Conservation (phyloP, 306 rosid species). For the Trichosanthes truncata region DNA sequence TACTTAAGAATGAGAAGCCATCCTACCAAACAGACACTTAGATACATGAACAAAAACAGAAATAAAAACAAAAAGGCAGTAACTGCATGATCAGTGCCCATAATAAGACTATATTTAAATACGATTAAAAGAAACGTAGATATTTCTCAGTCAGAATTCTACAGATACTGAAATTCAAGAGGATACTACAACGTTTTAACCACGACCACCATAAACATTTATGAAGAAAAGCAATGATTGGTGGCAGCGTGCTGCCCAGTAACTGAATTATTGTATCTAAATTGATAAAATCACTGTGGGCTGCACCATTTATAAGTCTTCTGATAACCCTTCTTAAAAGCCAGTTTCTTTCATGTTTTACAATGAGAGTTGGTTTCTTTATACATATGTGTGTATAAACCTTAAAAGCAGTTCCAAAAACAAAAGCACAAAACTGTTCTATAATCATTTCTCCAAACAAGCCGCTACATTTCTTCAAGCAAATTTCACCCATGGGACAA, state of each 20-base stretch:
- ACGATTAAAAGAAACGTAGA: neutral
- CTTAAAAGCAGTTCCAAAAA: neutral
- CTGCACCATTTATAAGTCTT: neutral
- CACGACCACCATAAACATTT: neutral
- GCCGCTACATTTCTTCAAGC: neutral
- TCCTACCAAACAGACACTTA: neutral
- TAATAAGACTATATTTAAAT: neutral
- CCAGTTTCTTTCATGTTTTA: neutral
- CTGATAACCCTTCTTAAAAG: neutral
- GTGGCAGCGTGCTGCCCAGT: neutral
- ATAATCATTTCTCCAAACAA: neutral
- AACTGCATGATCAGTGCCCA: neutral
- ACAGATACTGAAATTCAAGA: neutral
- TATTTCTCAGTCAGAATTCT: neutral
- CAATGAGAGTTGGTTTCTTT: neutral
- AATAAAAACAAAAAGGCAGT: neutral
- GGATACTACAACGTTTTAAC: neutral
- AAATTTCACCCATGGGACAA: neutral
- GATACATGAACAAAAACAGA: neutral
- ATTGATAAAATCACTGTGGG: neutral
- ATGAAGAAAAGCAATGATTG: neutral
- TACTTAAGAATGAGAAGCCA: conserved; percentile 3
- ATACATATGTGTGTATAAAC: neutral
- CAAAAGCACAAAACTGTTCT: neutral
- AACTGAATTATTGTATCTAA: neutral